A percentile compares a stretch with the other conserved stretches of the same genome.
phyloP scores from a whole-genome alignment of 2,329 filamentous ascomycete species.

The Alternaria rosae region DNA sequence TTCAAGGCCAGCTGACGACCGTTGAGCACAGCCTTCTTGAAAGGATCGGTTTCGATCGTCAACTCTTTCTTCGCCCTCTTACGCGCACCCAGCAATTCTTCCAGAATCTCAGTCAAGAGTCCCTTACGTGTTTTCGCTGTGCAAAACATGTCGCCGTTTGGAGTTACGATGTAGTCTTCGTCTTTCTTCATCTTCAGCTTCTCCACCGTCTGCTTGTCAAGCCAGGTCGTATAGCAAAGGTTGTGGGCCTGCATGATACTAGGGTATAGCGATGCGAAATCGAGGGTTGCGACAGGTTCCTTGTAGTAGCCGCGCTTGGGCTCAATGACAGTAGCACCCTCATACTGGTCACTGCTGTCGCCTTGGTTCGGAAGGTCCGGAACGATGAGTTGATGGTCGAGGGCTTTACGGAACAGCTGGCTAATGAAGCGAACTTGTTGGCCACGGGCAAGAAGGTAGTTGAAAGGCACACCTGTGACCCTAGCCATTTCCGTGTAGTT shows the following conservation, averaged over 20 bases:
- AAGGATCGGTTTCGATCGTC: constrained; percentile 86
- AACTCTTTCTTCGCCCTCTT: constrained; percentile 94
- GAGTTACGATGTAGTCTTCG: constrained; percentile 95
- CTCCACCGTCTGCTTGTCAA: constrained; percentile 80
- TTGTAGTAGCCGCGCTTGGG: constrained; percentile 93
- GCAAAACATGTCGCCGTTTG: constrained; percentile 91
- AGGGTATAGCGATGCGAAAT: constrained; percentile 98
- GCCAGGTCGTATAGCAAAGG: constrained; percentile 92
- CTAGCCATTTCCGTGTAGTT: constrained; percentile 99
- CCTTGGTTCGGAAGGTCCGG: constrained; percentile 78
- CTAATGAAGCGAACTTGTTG: constrained; percentile 99
- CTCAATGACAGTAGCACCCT: constrained; percentile 97
- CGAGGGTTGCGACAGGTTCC: constrained; percentile 92
- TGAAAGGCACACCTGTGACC: constrained; percentile 98
- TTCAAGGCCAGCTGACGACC: constrained; percentile 96
- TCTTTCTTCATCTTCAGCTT: constrained; percentile 81
- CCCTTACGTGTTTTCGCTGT: constrained; percentile 90
- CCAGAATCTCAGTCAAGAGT: constrained; percentile 90
- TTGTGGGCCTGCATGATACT: constrained; percentile 99
- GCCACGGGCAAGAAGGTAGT: constrained; percentile 86
- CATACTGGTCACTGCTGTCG: constrained; percentile 83
- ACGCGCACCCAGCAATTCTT: constrained; percentile 88
- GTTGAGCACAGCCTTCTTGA: constrained; percentile 97
- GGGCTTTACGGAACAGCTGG: constrained; percentile 92
- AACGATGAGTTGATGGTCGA: constrained; percentile 92